Percentiles rank a stretch among this genome's conserved stretches.
Evolutionary conservation across 164 flowering plant genomes (phyloP).

Genomic region (Umbellularia californica): DNA sequence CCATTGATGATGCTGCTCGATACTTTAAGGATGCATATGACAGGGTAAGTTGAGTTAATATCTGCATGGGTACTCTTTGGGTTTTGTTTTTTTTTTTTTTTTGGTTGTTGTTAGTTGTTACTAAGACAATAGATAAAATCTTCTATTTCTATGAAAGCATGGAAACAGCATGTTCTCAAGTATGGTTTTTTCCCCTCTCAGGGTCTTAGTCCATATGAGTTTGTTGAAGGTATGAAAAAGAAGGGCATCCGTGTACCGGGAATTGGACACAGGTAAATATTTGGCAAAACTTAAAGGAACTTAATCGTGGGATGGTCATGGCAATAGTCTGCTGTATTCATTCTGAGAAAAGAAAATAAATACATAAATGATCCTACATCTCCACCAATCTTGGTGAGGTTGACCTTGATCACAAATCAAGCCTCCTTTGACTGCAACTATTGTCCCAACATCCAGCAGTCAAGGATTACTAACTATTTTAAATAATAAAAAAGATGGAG

Average conservation of each 20-base stretch:
- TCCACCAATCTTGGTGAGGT: no score
- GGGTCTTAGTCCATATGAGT: constrained; percentile 85
- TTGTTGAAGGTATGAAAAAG: constrained; percentile 96
- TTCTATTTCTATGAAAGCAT: background rate
- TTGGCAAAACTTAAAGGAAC: background rate
- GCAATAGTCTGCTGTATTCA: no score
- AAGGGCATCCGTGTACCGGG: constrained; percentile 99
- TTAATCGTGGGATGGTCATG: no score
- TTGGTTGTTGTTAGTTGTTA: background rate
- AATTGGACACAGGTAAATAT: constrained; percentile 88
- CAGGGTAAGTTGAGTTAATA: constrained; percentile 33
- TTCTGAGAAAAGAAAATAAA: no score
- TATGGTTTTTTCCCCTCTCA: constrained; percentile 13
- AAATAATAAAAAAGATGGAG: no score
- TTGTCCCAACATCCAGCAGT: no score
- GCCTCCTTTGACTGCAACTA: no score
- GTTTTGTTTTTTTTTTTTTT: background rate
- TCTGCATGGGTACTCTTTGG: background rate
- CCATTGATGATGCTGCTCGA: constrained; percentile 98
- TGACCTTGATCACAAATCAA: no score
- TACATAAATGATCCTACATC: no score
- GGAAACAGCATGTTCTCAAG: background rate
- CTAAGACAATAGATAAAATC: background rate
- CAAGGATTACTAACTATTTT: no score
- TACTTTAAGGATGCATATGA: constrained; percentile 97